Base-by-base conservation (phyloP, 2,329 filamentous ascomycete species). In the Anisogramma anomala region DNA sequence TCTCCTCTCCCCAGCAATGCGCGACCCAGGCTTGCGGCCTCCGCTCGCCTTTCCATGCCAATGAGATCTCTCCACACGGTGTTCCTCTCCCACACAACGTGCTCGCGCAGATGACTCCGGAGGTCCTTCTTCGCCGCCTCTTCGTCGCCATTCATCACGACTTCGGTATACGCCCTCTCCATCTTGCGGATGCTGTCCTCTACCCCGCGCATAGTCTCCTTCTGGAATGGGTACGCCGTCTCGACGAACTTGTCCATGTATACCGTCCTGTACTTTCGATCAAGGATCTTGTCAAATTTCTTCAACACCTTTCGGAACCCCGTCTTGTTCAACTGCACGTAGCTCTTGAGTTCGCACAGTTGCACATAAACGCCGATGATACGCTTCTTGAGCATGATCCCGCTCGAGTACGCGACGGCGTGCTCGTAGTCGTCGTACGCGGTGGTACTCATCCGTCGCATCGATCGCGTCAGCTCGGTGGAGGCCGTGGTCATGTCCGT, bases 51-150 rank as follows among this genome's bases (percentile, higher is more conserved):
- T 65, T 98, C 93, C 52, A 98, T 89, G 39, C 89, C 91, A 58
- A 98, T 98, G 77, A 98, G 91, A 54, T 98, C 91, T 63, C 93
- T 73, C 91, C 91, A 98, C 14, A 98, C 91, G 0, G 91, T 98
- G 57, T 98, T 98, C 43, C 91, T 77, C 60, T 98, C 93, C 93
- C 91, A 98, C 0, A 96, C 89, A 15, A 98, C 88, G 59, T 98
- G 91, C 62, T 98, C 93, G 43, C 91, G 73, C 19, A 98, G 72
- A 56, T 98, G 88, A 22, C 94, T 76, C 40, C 91, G 77, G 43
- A 98, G 69, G 56, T 96, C 91, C 51, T 84, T 81, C 54, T 79
- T 84, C 4, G 91, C 88, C 10, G 82, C 65, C 5, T 73, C 68
- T 3, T 82, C 63, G 54, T 98, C 85, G 22, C 87, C 87, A 31